These are phyloP conservation scores for Phaeosphaeria sp. DNA, from an alignment of 2,329 filamentous ascomycete species.

Conservation along the genomic window DNA sequence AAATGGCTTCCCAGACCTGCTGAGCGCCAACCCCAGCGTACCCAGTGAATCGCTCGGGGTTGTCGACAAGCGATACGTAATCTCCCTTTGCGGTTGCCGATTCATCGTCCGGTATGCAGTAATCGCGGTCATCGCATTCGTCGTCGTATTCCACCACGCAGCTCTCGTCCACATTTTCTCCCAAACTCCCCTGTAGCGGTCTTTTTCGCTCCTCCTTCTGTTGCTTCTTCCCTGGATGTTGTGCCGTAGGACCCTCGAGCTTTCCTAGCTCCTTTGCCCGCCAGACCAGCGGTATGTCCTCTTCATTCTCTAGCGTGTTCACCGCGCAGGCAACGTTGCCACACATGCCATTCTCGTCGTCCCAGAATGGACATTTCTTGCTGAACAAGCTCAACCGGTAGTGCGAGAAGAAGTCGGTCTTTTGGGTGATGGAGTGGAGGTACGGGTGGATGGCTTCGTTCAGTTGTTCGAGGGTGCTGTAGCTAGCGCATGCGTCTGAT, in stretches of 20 bases:
- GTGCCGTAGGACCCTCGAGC: constrained; percentile 87
- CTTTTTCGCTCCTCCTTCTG: constrained; percentile 73
- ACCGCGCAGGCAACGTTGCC: constrained; percentile 97
- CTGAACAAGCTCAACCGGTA: constrained; percentile 95
- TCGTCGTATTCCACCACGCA: constrained; percentile 98
- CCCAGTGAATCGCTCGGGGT: constrained; percentile 94
- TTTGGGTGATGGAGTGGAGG: constrained; percentile 79
- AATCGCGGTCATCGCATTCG: constrained; percentile 95
- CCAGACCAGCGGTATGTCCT: constrained; percentile 92
- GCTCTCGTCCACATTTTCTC: constrained; percentile 88
- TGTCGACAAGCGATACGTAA: constrained; percentile 92
- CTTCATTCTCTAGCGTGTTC: constrained; percentile 91
- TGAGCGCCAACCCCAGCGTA: constrained; percentile 84
- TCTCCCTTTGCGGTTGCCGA: constrained; percentile 85
- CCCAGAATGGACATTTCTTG: constrained; percentile 95
- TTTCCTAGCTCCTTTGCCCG: constrained; percentile 90
- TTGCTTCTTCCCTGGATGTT: constrained; percentile 78
- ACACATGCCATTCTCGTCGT: constrained; percentile 90
- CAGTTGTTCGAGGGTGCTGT: constrained; percentile 83
- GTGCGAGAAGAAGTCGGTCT: constrained; percentile 97
- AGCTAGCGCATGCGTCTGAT: constrained; percentile 92
- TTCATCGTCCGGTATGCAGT: constrained; percentile 95
- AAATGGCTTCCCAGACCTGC: constrained; percentile 96
- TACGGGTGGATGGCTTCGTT: constrained; percentile 79
- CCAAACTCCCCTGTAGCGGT: constrained; percentile 82